Base-by-base conservation (phyloP, 169 alveolate species). In the Eimeria acervulina region DNA sequence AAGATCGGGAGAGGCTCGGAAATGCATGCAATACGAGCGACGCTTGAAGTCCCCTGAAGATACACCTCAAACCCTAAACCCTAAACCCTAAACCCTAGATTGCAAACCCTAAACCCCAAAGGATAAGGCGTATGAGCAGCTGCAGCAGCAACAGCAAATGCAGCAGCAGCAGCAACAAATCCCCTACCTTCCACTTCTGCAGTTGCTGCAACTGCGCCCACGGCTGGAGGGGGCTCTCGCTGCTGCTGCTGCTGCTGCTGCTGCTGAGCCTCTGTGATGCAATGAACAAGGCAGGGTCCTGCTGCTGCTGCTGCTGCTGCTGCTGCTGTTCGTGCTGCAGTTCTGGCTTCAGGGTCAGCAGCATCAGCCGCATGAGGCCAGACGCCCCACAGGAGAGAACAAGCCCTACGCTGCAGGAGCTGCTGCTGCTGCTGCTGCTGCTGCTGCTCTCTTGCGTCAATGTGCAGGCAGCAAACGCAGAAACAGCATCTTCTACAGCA, bases 161-260 rank as follows among this genome's bases (percentile, higher is more conserved):
- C n/a, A n/a, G n/a, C n/a, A n/a, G n/a, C n/a, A n/a, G n/a, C n/a
- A n/a, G n/a, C n/a, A n/a, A n/a, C n/a, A n/a, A n/a, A n/a, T n/a
- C n/a, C n/a, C n/a, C n/a, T n/a, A n/a, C n/a, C n/a, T n/a, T 68
- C 80, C 80, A 68, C 80, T 68, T 68, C 80, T 68, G 80, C 80
- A 68, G 80, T 19, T 26, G 80, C 38, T 68, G 80, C 80, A 68
- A 13, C 36, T 26, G 28, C 1, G 80, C 80, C 80, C 80, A 68
- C 17, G 80, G 80, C 80, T 68, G 80, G 80, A 26, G 1, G 80
- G 40, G 19, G 80, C 28, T 36, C 19, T 68, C 80, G 66, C 26
- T 52, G 66, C 66, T 52, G 68, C 68, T 55, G 68, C 68, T n/a
- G n/a, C n/a, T n/a, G n/a, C n/a, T n/a, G n/a, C n/a, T n/a, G n/a